A percentile compares a stretch with the other conserved stretches of the same genome.
These are phyloP conservation scores for Psilocybe azurescens DNA, from an alignment of 768 basidiomycete genomes.

Conservation along the genomic window DNA sequence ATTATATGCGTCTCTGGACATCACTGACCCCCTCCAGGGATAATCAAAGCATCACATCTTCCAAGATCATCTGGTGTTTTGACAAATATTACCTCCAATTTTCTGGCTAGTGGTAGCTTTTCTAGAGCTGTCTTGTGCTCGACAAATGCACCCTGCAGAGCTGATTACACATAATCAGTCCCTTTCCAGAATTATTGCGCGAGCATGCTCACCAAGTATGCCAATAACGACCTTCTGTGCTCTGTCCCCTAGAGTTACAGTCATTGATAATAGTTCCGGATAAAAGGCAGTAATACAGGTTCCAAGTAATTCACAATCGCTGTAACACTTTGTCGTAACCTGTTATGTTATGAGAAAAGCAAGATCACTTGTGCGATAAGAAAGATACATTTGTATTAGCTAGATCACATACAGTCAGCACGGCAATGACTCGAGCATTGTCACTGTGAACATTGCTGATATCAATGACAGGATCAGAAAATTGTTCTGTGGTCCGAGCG, in stretches of 20 bases:
- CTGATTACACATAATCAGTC: constrained; percentile 43
- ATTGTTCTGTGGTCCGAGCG: constrained; percentile 30
- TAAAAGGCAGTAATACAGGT: too few species aligned
- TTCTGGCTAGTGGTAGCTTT: constrained; percentile 51
- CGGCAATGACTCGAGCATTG: too few species aligned
- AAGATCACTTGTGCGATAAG: too few species aligned
- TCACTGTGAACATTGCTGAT: background rate
- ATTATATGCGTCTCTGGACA: background rate
- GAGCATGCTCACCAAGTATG: constrained; percentile 50
- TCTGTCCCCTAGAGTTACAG: background rate
- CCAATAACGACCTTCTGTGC: constrained; percentile 39
- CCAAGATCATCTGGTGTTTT: constrained; percentile 77
- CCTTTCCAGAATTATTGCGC: background rate
- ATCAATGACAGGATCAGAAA: background rate
- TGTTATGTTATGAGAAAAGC: too few species aligned
- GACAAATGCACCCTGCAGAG: constrained; percentile 91
- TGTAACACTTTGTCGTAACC: too few species aligned
- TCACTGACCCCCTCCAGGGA: constrained; percentile 85
- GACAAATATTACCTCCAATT: constrained; percentile 61
- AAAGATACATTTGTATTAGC: too few species aligned
- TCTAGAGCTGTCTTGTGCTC: constrained; percentile 83
- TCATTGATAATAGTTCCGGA: too few species aligned
- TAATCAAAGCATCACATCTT: constrained; percentile 83
- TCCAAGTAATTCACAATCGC: too few species aligned
- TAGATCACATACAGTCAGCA: too few species aligned